These are phyloP conservation scores for Amanita subjunquillea DNA, from an alignment of 768 basidiomycete species.

Conservation along the genomic window DNA sequence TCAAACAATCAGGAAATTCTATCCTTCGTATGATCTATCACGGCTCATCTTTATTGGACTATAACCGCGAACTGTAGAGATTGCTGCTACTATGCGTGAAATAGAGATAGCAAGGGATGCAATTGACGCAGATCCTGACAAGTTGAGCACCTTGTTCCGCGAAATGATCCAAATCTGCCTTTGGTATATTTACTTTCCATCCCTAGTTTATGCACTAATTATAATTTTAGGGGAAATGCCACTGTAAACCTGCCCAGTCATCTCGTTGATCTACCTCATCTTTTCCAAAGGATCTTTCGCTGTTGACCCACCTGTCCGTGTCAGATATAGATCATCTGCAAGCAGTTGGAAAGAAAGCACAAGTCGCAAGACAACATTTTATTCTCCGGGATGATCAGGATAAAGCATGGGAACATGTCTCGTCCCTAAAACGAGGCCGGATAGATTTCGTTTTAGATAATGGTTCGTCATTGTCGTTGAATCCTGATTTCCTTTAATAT, in stretches of 20 bases:
- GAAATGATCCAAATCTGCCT: slow-evolving; percentile 90
- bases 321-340: slow-evolving; percentile 81
- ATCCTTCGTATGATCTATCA: slow-evolving; percentile 53
- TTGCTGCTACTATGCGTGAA: slow-evolving; percentile 64
- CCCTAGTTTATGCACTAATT: neutral
- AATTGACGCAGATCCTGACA: slow-evolving; percentile 35
- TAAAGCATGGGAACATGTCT: slow-evolving; percentile 63
- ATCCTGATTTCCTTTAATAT: neutral
- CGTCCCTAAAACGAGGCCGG: slow-evolving; percentile 38
- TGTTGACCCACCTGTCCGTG: slow-evolving; percentile 77
- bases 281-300: slow-evolving; percentile 69
- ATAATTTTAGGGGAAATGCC: slow-evolving; percentile 73
- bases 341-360: slow-evolving; percentile 71
- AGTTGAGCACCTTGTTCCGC: slow-evolving; percentile 56
- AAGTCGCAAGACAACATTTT: slow-evolving; percentile 61
- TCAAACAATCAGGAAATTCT: slow-evolving; percentile 66
- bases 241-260: slow-evolving; percentile 41
- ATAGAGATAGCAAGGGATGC: slow-evolving; percentile 40
- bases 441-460: slow-evolving; percentile 93
- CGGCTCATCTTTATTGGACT: neutral
- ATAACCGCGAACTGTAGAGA: slow-evolving; percentile 32
- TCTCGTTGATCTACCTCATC: neutral
- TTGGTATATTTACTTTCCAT: slow-evolving; percentile 36
- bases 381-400: slow-evolving; percentile 82
- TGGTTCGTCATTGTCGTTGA: slow-evolving; percentile 30